Evolutionary conservation across 257 asterid species (phyloP).

Genomic region (Salvia splendens): DNA sequence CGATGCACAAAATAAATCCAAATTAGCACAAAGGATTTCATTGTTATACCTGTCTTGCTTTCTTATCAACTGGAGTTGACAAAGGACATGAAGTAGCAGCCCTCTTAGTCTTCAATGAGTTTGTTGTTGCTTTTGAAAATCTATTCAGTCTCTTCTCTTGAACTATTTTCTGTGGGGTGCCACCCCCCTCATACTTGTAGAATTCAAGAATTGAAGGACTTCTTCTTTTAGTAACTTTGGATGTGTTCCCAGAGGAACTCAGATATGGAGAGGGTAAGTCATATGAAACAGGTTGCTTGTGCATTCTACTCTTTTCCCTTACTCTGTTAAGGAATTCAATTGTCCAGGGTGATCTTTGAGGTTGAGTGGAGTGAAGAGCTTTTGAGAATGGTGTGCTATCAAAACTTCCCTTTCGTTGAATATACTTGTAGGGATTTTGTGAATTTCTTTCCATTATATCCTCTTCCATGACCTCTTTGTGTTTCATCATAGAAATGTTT

Average conservation of each 20-base stretch:
- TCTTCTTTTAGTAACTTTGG: conserved; percentile 61
- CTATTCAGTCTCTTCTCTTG: conserved; percentile 58
- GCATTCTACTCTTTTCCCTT: conserved; percentile 80
- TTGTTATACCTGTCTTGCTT: conserved; percentile 68
- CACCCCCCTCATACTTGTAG: conserved; percentile 69
- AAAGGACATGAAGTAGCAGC: conserved; percentile 47
- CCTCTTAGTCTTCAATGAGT: conserved; percentile 49
- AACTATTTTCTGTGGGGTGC: conserved; percentile 47
- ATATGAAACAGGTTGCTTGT: conserved; percentile 56
- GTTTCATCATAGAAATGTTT: conserved; percentile 32
- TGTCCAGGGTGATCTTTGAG: conserved; percentile 86
- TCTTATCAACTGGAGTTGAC: conserved; percentile 86
- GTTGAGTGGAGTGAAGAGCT: conserved; percentile 63
- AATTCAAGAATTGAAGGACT: conserved; percentile 84
- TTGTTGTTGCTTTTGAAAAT: conserved; percentile 43
- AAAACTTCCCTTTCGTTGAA: conserved; percentile 43
- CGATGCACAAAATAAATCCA: conserved; percentile 22
- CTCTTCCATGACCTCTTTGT: conserved; percentile 41
- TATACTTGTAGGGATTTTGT: conserved; percentile 33
- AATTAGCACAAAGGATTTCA: conserved; percentile 28
- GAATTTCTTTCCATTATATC: conserved; percentile 37
- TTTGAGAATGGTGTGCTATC: conserved; percentile 68
- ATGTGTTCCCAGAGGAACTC: conserved; percentile 44
- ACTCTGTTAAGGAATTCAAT: conserved; percentile 84
- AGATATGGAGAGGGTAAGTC: conserved; percentile 55